A percentile compares a stretch with the other conserved stretches of the same genome.
These are phyloP conservation scores for Trifolium dubium DNA, from an alignment of 306 rosid species.

Conservation along the genomic window DNA sequence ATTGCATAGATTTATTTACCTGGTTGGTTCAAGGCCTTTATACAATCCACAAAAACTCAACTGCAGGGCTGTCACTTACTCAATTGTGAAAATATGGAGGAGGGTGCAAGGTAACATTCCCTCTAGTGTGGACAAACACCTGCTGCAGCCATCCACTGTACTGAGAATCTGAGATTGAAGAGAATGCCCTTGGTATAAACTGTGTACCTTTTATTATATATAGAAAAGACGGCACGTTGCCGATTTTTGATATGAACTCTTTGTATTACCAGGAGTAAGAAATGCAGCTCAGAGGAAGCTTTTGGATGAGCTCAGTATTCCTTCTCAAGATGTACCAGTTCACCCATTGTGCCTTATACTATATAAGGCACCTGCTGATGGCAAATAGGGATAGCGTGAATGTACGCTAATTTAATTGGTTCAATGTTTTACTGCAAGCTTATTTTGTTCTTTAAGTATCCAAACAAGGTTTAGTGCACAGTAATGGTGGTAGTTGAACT, in stretches of 20 bases:
- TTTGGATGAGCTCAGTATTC: constrained; percentile 90
- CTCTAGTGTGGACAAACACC: too few species aligned
- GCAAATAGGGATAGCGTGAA: constrained; percentile 99
- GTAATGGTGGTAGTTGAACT: too few species aligned
- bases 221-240: neutral
- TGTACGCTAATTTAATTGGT: constrained; percentile 54
- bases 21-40: too few species aligned
- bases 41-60: too few species aligned
- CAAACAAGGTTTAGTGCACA: constrained; percentile 6
- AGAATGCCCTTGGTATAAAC: constrained; percentile 71
- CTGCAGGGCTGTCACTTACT: too few species aligned
- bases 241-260: constrained; percentile 2
- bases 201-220: neutral
- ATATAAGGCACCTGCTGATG: too few species aligned
- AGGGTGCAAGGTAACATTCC: too few species aligned
- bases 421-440: neutral
- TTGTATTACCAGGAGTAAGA: constrained; percentile 67
- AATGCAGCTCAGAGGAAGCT: constrained; percentile 99
- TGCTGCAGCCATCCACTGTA: too few species aligned
- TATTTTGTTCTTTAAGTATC: constrained; percentile 3
- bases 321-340: too few species aligned
- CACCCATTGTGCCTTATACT: too few species aligned
- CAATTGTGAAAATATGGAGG: too few species aligned
- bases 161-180: constrained; percentile 90
- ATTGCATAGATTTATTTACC: too few species aligned